phyloP scores from a whole-genome alignment of 768 basidiomycete species.

The Amylocystis lapponica region DNA sequence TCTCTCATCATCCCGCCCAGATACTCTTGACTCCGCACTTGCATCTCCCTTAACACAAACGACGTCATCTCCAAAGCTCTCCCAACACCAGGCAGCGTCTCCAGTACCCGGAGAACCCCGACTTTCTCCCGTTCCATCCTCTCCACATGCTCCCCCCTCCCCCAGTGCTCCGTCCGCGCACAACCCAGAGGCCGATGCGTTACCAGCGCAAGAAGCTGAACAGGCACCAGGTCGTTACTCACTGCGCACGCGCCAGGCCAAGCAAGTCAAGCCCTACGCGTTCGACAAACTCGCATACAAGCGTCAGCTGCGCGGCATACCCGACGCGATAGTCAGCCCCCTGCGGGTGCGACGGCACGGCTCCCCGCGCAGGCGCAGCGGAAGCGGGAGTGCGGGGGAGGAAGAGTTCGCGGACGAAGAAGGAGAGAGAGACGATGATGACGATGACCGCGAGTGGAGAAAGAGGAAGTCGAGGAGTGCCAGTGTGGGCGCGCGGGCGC shows the following conservation, averaged over 20 bases:
- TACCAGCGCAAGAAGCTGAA: neutral
- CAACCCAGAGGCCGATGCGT: neutral
- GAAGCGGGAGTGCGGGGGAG: conserved; percentile 3
- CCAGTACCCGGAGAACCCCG: neutral
- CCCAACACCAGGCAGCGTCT: neutral
- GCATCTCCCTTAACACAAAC: conserved; percentile 10
- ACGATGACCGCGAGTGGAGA: neutral
- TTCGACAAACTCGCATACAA: conserved; percentile 51
- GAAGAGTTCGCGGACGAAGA: conserved; percentile 5
- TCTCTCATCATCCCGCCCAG: neutral
- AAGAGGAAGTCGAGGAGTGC: neutral
- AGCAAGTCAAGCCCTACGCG: conserved; percentile 59
- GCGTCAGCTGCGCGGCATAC: conserved; percentile 42
- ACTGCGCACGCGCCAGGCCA: conserved; percentile 46
- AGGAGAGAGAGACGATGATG: neutral
- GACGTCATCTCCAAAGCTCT: neutral
- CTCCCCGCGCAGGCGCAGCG: neutral
- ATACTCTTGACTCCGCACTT: neutral
- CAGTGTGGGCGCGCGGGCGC: neutral
- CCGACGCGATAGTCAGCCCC: conserved; percentile 62
- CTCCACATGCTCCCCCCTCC: neutral
- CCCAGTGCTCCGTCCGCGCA: neutral
- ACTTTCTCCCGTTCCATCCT: neutral
- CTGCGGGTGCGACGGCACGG: conserved; percentile 12
- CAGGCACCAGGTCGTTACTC: conserved; percentile 36